Evolutionary conservation across 768 basidiomycete species (phyloP).

Genomic region (Agaricus sinodeliciosus): DNA sequence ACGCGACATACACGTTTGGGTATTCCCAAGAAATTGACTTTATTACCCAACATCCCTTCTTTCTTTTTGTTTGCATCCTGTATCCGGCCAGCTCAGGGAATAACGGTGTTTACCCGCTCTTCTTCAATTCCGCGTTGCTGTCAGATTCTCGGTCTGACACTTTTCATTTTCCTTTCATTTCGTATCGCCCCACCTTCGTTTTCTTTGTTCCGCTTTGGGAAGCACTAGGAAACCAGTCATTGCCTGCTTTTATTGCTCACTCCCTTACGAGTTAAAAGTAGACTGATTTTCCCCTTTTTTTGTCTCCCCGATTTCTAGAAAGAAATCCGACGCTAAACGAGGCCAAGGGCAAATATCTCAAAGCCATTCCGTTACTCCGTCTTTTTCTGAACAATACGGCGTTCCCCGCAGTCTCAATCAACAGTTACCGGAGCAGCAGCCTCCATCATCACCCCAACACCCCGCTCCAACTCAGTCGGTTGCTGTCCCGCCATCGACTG

Average conservation of each 20-base stretch:
- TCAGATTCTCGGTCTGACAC: constrained; percentile 1
- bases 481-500: constrained; percentile 1
- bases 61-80: neutral
- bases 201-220: neutral
- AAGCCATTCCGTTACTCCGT: constrained; percentile 20
- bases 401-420: neutral
- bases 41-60: neutral
- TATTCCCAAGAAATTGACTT: neutral
- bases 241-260: constrained; percentile 18
- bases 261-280: neutral
- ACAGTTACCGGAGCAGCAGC: neutral
- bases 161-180: constrained; percentile 9
- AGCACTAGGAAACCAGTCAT: neutral
- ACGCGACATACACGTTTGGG: constrained; percentile 9
- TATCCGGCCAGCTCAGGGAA: constrained; percentile 3
- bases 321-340: constrained; percentile 69
- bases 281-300: neutral
- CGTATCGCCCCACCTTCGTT: constrained; percentile 5
- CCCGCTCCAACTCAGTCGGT: neutral
- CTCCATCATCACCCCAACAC: neutral
- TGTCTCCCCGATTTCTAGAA: constrained; percentile 35
- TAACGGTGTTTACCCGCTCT: constrained; percentile 6
- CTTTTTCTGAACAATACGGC: neutral
- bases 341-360: constrained; percentile 28
- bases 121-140: constrained; percentile 1